phyloP scores from a whole-genome alignment of 2,329 filamentous ascomycete species.

The Thelonectria discophora region DNA sequence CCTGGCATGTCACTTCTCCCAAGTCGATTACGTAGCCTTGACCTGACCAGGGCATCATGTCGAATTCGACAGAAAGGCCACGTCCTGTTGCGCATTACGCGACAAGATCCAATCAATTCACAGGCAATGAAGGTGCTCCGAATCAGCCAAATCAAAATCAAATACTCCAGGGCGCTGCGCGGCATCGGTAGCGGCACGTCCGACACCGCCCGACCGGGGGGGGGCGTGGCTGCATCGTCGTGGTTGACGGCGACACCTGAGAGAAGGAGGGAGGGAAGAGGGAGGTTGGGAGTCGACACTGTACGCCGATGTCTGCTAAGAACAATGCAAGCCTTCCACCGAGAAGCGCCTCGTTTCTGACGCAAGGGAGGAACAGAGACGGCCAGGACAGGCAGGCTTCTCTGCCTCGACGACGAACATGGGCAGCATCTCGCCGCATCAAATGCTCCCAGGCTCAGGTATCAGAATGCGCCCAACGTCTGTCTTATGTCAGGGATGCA shows the following conservation, averaged over 20 bases:
- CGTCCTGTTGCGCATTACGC: no score
- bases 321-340: slow-evolving; percentile 11
- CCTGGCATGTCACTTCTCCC: not conserved
- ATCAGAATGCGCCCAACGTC: slow-evolving; percentile 25
- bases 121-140: slow-evolving; percentile 22
- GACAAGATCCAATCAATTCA: no score
- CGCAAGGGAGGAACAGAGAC: not conserved
- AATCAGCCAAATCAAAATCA: slow-evolving; percentile 22
- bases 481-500: slow-evolving; percentile 25
- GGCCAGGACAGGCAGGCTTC: slow-evolving; percentile 20
- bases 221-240: slow-evolving; percentile 10
- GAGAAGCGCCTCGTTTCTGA: slow-evolving; percentile 23
- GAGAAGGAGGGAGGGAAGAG: slow-evolving; percentile 2
- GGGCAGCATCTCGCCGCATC: slow-evolving; percentile 26
- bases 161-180: slow-evolving; percentile 28
- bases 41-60: slow-evolving; percentile 22
- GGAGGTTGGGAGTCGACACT: slow-evolving; percentile 9
- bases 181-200: slow-evolving; percentile 36
- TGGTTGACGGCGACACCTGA: not conserved
- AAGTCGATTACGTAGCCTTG: slow-evolving; percentile 14
- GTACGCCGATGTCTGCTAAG: not conserved
- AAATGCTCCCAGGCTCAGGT: slow-evolving; percentile 18
- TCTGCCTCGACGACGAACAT: slow-evolving; percentile 24
- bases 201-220: slow-evolving; percentile 36
- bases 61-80: not conserved